phyloP scores from a whole-genome alignment of 2,329 filamentous ascomycete species.

The Ophiostoma tasmaniense region DNA sequence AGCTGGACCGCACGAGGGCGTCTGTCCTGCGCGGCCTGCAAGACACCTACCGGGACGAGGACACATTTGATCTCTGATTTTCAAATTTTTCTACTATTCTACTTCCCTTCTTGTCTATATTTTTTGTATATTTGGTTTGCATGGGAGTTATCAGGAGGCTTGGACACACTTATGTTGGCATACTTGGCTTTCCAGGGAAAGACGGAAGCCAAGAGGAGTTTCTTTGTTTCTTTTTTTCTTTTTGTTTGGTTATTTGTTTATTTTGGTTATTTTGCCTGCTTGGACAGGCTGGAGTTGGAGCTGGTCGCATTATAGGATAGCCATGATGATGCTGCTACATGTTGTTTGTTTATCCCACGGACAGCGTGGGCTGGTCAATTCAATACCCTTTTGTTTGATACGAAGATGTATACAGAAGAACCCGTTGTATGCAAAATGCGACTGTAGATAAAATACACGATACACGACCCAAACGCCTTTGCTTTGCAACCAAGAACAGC shows the following conservation, averaged over 20 bases:
- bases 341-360: no score
- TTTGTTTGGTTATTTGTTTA: background rate
- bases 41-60: slow-evolving; percentile 7
- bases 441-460: background rate
- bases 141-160: background rate
- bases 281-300: background rate
- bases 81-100: background rate
- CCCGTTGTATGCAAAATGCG: background rate
- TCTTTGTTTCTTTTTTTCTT: background rate
- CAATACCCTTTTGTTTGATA: background rate
- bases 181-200: background rate
- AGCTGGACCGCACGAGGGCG: slow-evolving; percentile 36
- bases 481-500: no score
- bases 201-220: background rate
- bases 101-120: background rate
- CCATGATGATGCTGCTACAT: background rate
- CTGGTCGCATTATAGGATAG: background rate
- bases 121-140: background rate
- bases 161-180: background rate
- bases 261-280: background rate
- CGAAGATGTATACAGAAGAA: no score
- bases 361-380: no score
- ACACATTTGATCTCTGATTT: background rate
- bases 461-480: background rate
- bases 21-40: slow-evolving; percentile 34